Conservation (phyloP, 441 rosid genomes). For the Viola pubescens region DNA sequence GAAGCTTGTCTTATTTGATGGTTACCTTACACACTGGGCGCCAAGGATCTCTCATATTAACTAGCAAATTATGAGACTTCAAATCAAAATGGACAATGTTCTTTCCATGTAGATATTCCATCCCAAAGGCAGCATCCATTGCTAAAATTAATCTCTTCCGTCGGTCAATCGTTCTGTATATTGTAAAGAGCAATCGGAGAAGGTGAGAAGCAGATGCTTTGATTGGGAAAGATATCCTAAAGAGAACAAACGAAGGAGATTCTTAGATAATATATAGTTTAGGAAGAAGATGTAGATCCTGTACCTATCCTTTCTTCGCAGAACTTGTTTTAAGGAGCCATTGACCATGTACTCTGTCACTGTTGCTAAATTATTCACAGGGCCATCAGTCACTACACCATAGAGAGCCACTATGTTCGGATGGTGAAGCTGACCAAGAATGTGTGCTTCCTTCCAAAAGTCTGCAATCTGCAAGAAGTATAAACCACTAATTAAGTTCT, state of each 20-base stretch:
- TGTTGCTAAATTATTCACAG: slow-evolving; percentile 26
- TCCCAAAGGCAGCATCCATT: slow-evolving; percentile 44
- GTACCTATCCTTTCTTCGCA: slow-evolving; percentile 30
- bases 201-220: not conserved
- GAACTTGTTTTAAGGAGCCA: slow-evolving; percentile 40
- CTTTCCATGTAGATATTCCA: slow-evolving; percentile 40
- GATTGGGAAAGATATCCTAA: not conserved
- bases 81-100: slow-evolving; percentile 40
- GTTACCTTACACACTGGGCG: slow-evolving; percentile 40
- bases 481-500: too few relatives aligned
- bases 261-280: too few relatives aligned
- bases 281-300: not conserved
- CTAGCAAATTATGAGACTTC: slow-evolving; percentile 37
- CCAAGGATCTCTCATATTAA: slow-evolving; percentile 34
- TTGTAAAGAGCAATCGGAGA: not conserved
- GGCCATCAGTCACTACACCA: slow-evolving; percentile 41
- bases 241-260: not conserved
- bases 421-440: slow-evolving; percentile 38
- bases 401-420: slow-evolving; percentile 42
- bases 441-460: slow-evolving; percentile 41
- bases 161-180: slow-evolving; percentile 33
- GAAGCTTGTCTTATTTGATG: not conserved
- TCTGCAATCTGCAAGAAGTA: slow-evolving; percentile 24
- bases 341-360: slow-evolving; percentile 44
- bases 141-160: slow-evolving; percentile 39